Evolutionary conservation across 176 grass and related monocot genomes (phyloP), one percentile per base, ranked within the genome.

Genomic region (Hordeum vulgare): DNA sequence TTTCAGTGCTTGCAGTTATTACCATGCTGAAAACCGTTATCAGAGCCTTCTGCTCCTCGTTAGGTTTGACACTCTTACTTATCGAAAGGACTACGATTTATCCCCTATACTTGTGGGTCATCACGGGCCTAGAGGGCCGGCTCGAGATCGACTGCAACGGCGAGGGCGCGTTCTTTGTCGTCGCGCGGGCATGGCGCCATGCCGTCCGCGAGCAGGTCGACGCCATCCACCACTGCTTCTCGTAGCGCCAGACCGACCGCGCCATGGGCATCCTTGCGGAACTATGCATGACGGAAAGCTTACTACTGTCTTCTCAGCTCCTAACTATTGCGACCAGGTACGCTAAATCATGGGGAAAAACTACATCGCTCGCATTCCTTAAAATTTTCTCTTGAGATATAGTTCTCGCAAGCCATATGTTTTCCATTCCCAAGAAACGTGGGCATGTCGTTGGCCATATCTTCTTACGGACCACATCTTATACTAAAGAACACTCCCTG

Each of bases 301-400:
- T 79, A 96, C 96, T 67, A 94, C 93, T 6, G 91, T 95, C 13
- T 94, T 98, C 86, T 97, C 92, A 75, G 96, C 93, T 13, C 93
- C 91, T 54, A 98, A 94, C 78, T 98, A 94, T 86, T 98, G 93
- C 74, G 93, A 96, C 71, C 91, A 96, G 91, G 93, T 96, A 89
- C 40, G 45, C 28, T 37, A 12, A 66, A 44, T 80, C 59, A 45
- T 23, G 13, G 57, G 49, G 51, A 11, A 20, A 24, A 80, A 68
- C 28, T 49, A 80, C 21, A 36, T n/a, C 36, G 42, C 63, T 47
- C 67, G 64, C 33, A 57, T 54, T 40, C 23, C 9, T 21, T 13
- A 5, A 51, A 21, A 20, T 63, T 73, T 14, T 63, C 35, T 71
- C 69, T 44, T 42, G 11, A 81, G 21, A 10, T 83, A 21, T 36